Percentiles rank a stretch among this genome's conserved stretches.
Conservation (phyloP, 176 grass and related monocot genomes). For the Dactylis glomerata region DNA sequence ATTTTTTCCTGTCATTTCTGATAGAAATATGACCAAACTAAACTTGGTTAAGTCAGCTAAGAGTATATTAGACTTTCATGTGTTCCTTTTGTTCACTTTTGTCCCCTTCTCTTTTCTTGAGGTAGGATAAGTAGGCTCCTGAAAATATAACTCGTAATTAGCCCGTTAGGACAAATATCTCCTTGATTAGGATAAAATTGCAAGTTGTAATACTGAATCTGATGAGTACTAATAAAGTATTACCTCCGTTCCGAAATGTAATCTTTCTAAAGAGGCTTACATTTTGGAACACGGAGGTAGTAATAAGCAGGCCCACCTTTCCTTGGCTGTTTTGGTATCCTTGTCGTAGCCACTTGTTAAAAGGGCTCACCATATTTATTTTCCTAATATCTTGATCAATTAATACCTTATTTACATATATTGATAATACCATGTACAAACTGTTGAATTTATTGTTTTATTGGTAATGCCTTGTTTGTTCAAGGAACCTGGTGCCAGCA, state of each 20-base stretch:
- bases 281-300: too few species aligned
- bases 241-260: too few species aligned
- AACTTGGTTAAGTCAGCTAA: neutral
- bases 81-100: conserved; percentile 8
- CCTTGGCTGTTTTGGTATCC: neutral
- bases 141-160: neutral
- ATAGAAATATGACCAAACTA: neutral
- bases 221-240: neutral
- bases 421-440: conserved; percentile 1
- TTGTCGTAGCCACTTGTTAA: conserved; percentile 6
- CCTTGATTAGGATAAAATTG: conserved; percentile 12
- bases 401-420: conserved; percentile 23
- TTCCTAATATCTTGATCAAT: neutral
- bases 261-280: too few species aligned
- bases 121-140: neutral
- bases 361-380: neutral
- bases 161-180: neutral
- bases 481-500: conserved; percentile 46
- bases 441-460: conserved; percentile 24
- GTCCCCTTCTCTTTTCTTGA: neutral
- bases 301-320: neutral
- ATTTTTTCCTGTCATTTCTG: neutral
- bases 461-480: conserved; percentile 21
- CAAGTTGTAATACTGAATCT: neutral
- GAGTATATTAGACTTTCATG: neutral